Evolutionary conservation across 2,329 filamentous ascomycete genomes (phyloP), one percentile per base, ranked within the genome.

Genomic region (Trichophyton mentagrophytes): DNA sequence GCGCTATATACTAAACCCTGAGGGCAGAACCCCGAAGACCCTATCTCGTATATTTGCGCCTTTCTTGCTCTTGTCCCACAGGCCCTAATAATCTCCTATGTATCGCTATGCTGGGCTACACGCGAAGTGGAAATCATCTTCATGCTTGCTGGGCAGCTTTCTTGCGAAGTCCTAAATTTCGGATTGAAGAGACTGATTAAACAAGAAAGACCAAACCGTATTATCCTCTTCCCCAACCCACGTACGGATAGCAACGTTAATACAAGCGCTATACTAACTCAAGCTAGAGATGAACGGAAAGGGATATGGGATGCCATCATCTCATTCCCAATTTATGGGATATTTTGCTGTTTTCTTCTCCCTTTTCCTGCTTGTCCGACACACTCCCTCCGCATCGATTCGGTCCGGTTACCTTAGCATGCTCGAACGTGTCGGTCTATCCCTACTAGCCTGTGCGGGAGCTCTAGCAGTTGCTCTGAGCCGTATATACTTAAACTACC

Each of bases 261-360:
- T 38, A 38, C 33, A 1, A 13, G 2, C 1, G 33, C 33, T 13
- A 38, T 38, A 38, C 33, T 38, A 38, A 38, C 3, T 38, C 3
- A 13, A 38, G 33, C 2, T 38, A 63, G 62, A 55, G 13, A 27
- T 63, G 57, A 85, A 91, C 69, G 83, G 90, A 61, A 95, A 95
- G 73, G 93, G 93, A 65, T 99, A 99, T 71, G 95, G 93, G 67
- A 99, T 99, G 95, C 93, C 93, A 9, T 86, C 83, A 6, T 96
- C 91, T 42, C 93, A 99, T 76, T 88, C 93, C 7, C 93, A 99
- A 77, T 99, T 96, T 72, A 88, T 92, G 63, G 82, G 87, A 61
- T 99, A 90, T 78, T 97, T 96, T 81, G 87, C 89, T 61, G 77
- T 95, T 61, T 93, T 88, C 64, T 77, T 97, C 62, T 80, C 84